These are phyloP conservation scores for Dictyostelium intermedium DNA, from an alignment of 78 protist genomes.

Conservation along the genomic window DNA sequence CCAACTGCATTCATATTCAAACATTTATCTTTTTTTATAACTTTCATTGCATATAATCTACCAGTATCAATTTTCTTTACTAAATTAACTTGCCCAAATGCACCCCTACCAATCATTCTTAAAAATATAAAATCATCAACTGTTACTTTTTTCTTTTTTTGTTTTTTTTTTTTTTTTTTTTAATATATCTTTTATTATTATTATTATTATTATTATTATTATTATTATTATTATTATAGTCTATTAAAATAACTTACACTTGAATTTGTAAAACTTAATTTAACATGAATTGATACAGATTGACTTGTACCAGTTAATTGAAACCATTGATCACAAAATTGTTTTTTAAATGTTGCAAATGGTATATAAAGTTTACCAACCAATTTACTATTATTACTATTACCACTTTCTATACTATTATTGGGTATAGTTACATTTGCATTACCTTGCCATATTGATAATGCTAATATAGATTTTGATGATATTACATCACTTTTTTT, in stretches of 20 bases:
- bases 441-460: conserved; percentile 66
- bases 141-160: conserved; percentile 48
- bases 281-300: conserved; percentile 36
- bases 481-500: conserved; percentile 62
- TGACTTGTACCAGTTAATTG: conserved; percentile 1
- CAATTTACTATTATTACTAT: conserved; percentile 1
- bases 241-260: neutral
- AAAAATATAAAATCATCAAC: conserved; percentile 83
- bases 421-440: neutral
- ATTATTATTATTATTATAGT: too few species aligned
- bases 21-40: conserved; percentile 81
- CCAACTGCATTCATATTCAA: conserved; percentile 88
- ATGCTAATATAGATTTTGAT: conserved; percentile 15
- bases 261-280: conserved; percentile 67
- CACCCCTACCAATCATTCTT: conserved; percentile 86
- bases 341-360: conserved; percentile 43
- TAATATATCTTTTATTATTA: neutral
- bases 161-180: neutral
- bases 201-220: too few species aligned
- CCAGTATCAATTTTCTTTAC: conserved; percentile 81
- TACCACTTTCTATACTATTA: neutral
- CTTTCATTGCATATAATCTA: conserved; percentile 90
- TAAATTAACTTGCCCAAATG: conserved; percentile 86
- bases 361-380: conserved; percentile 62
- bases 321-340: conserved; percentile 64